Conservation (phyloP, 2,329 filamentous ascomycete species). For the Trichoderma brevicompactum region DNA sequence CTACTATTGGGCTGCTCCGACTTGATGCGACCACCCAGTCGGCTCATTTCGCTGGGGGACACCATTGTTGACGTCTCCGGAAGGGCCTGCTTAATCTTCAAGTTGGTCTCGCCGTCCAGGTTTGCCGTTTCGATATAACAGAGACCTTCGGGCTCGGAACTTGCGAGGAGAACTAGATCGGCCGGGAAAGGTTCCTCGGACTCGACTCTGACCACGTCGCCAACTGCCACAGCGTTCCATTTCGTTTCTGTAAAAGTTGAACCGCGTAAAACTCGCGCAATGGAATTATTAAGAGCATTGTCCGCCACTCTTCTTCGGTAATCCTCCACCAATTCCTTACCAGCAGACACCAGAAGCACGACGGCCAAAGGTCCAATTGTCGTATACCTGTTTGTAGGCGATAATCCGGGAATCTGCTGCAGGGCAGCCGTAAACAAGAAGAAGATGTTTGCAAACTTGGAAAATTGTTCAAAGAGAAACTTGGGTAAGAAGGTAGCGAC, state of each 20-base stretch:
- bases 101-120: conserved; percentile 93
- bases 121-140: conserved; percentile 99
- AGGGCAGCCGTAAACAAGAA: conserved; percentile 96
- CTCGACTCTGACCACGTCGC: conserved; percentile 89
- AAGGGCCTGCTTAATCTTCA: conserved; percentile 97
- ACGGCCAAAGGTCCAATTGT: conserved; percentile 93
- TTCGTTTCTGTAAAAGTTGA: conserved; percentile 83
- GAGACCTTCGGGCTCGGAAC: conserved; percentile 93
- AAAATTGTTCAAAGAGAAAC: conserved; percentile 97
- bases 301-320: conserved; percentile 88
- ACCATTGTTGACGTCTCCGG: conserved; percentile 90
- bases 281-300: conserved; percentile 83
- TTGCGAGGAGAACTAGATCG: conserved; percentile 88
- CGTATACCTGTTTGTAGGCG: conserved; percentile 92
- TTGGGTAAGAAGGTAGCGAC: conserved; percentile 90
- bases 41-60: conserved; percentile 81
- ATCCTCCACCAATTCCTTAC: conserved; percentile 93
- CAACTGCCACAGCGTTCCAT: conserved; percentile 92
- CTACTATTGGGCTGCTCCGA: conserved; percentile 99
- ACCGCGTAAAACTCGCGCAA: conserved; percentile 79
- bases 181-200: conserved; percentile 95
- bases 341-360: conserved; percentile 90
- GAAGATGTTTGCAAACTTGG: conserved; percentile 98
- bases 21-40: conserved; percentile 82
- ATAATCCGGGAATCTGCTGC: conserved; percentile 94